Conservation (phyloP, 495 filamentous ascomycete species). For the Podospora anserina region DNA sequence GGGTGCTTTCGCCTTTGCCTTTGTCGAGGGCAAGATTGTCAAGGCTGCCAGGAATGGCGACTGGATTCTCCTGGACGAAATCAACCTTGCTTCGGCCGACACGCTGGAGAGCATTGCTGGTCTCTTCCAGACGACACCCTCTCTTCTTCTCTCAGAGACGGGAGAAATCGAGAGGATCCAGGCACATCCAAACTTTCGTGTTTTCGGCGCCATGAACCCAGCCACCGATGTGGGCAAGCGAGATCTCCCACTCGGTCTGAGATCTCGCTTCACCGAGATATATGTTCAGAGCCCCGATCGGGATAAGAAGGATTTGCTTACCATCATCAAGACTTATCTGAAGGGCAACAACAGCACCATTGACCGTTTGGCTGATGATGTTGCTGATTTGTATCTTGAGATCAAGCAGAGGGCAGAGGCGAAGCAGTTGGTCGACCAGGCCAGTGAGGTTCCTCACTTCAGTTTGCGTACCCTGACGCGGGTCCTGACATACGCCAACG, state of each 20-base stretch:
- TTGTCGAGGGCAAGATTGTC: conserved; percentile 92
- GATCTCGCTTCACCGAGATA: conserved; percentile 79
- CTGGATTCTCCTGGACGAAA: conserved; percentile 92
- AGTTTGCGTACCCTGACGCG: conserved; percentile 93
- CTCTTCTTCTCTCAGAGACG: conserved; percentile 84
- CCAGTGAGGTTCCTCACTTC: conserved; percentile 91
- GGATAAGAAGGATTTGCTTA: conserved; percentile 75
- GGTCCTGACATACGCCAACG: conserved; percentile 77
- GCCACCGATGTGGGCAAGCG: conserved; percentile 96
- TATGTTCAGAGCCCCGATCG: conserved; percentile 87
- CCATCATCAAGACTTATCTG: conserved; percentile 82
- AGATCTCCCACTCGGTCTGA: conserved; percentile 72
- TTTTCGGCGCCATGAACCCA: conserved; percentile 99
- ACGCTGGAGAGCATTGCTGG: conserved; percentile 91
- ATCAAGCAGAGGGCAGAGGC: conserved; percentile 76
- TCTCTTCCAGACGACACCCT: conserved; percentile 72
- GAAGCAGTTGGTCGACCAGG: conserved; percentile 86
- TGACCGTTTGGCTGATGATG: conserved; percentile 64
- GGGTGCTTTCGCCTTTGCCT: conserved; percentile 87
- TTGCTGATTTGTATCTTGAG: conserved; percentile 80
- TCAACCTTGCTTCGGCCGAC: conserved; percentile 92
- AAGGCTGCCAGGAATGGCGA: conserved; percentile 90
- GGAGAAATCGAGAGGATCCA: conserved; percentile 84
- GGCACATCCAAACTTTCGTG: conserved; percentile 88
- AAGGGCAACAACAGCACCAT: conserved; percentile 63